Base-by-base conservation (phyloP, 2,329 filamentous ascomycete genomes). In the Pezicula carpinea region DNA sequence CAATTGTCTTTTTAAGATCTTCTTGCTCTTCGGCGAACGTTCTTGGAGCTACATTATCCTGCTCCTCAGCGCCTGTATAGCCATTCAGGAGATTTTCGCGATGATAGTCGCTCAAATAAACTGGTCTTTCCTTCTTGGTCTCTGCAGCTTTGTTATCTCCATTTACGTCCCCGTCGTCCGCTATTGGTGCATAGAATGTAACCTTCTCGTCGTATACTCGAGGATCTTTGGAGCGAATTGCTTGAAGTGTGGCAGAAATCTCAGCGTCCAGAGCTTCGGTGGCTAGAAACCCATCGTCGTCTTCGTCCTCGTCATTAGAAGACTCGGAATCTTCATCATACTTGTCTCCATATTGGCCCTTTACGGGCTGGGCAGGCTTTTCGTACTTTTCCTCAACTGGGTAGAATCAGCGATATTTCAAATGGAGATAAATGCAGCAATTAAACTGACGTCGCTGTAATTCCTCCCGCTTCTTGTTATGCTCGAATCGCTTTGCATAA, bases 381-480 rank as follows among this genome's bases (percentile, higher is more conserved):
- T 71, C 67, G 66, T 86, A 89, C 69, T 96, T 97, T 60, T 96
- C 87, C 68, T 97, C 90, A 63, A 97, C 87, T 92, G 53, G 6
- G 18, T 4, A 7, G 34, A 34, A 48, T 66, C 56, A 66, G 60
- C 26, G 8, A 29, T 29, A 4, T 29, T 29, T 36, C 4, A 39
- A 44, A 17, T 53, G 15, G n/a, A 15, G 33, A 33, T 17, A 38
- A 55, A 42, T 53, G 48, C 29, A 55, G 23, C 46, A 45, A 51
- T 31, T 13, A 21, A 22, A 68, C 80, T 59, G 61, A 87, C 84
- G 66, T 62, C 79, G 77, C 14, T 90, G 84, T 53, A 82, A 72
- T 65, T 99, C 93, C 64, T 95, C 91, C 48, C 92, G 81, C 72
- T 96, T 96, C 73, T 97, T 96, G 71, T 99, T 99, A 70, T 97